Percentiles rank a stretch among this genome's conserved stretches.
Conservation (phyloP, 1,139 yeast species). For the Candida pseudoviswanathii region DNA sequence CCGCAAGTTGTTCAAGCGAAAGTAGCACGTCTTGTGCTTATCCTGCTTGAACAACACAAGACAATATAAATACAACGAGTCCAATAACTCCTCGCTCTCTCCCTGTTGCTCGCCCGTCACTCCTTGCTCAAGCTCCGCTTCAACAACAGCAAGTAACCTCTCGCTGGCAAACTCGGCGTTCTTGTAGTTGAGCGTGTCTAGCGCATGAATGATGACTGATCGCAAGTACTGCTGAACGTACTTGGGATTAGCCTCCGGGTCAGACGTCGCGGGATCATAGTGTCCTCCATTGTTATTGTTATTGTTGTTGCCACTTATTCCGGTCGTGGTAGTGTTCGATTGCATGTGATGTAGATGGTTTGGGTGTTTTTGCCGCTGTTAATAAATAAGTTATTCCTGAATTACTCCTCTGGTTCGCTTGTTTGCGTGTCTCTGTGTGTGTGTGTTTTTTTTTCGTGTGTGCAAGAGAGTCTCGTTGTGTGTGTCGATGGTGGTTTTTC, state of each 20-base stretch:
- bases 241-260: conserved; percentile 9
- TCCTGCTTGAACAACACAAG: conserved; percentile 57
- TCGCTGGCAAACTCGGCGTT: conserved; percentile 86
- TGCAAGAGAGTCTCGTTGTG: not conserved
- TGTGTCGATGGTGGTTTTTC: not conserved
- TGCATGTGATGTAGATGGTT: not conserved
- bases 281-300: not conserved
- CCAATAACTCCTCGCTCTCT: conserved; percentile 40
- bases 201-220: conserved; percentile 62
- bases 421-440: not conserved
- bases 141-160: conserved; percentile 60
- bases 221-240: conserved; percentile 45
- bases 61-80: conserved; percentile 65
- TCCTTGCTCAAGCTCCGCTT: not conserved
- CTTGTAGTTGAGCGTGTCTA: conserved; percentile 67
- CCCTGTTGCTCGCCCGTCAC: not conserved
- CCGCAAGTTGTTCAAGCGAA: conserved; percentile 38
- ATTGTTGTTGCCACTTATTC: not conserved
- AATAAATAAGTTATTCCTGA: not conserved
- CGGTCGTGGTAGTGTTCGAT: not conserved
- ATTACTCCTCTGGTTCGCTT: not conserved
- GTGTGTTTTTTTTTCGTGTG: not conserved
- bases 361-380: too few species aligned
- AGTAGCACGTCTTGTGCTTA: conserved; percentile 63
- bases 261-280: not conserved